Evolutionary conservation across 495 filamentous ascomycete genomes (phyloP).

Genomic region (Hyaloscypha finlandica): DNA sequence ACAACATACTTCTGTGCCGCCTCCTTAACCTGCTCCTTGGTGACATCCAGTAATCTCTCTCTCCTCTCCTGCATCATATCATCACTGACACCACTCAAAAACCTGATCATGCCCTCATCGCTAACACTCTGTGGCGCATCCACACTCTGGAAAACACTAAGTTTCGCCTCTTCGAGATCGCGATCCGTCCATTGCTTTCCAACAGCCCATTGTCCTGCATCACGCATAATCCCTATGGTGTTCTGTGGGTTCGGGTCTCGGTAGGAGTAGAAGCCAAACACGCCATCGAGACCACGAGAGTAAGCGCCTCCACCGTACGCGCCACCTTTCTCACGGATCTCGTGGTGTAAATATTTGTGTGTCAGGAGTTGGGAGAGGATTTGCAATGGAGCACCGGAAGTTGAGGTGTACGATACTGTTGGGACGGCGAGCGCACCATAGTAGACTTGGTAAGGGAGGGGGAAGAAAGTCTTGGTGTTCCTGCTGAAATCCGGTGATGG

Average conservation of each 20-base stretch:
- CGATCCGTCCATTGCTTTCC: slow-evolving; percentile 82
- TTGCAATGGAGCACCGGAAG: slow-evolving; percentile 74
- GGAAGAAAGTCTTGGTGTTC: slow-evolving; percentile 80
- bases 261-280: slow-evolving; percentile 95
- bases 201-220: slow-evolving; percentile 80
- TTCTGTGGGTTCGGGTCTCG: slow-evolving; percentile 95
- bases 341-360: slow-evolving; percentile 94
- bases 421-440: slow-evolving; percentile 80
- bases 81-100: slow-evolving; percentile 80
- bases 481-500: slow-evolving; percentile 31
- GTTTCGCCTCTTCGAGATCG: slow-evolving; percentile 93
- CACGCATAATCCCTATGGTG: slow-evolving; percentile 79
- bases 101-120: slow-evolving; percentile 81
- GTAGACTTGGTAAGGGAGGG: slow-evolving; percentile 95
- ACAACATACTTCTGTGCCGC: slow-evolving; percentile 83
- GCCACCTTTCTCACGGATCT: slow-evolving; percentile 96
- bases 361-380: slow-evolving; percentile 93
- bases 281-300: slow-evolving; percentile 71
- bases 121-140: slow-evolving; percentile 90
- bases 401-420: slow-evolving; percentile 81
- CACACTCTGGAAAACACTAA: slow-evolving; percentile 93
- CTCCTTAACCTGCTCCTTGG: slow-evolving; percentile 72
- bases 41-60: slow-evolving; percentile 86
- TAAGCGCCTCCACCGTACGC: slow-evolving; percentile 94
- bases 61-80: slow-evolving; percentile 88